Conservation (phyloP, 202 grass and related monocot genomes). For the Carex arenaria region DNA sequence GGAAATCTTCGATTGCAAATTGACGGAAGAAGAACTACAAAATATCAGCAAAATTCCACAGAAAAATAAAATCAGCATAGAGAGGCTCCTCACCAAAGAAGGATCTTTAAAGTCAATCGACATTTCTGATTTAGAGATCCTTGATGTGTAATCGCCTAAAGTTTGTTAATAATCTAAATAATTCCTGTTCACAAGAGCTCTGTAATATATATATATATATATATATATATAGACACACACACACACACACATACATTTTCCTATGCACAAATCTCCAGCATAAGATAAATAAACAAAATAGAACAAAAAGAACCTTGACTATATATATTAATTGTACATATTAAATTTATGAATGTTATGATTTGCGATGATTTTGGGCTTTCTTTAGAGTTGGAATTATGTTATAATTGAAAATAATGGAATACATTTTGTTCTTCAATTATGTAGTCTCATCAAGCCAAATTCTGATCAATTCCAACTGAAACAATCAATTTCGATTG, state of each 20-base stretch:
- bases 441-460: too few species aligned
- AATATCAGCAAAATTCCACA: constrained; percentile 46
- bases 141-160: constrained; percentile 20
- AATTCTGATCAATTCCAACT: too few species aligned
- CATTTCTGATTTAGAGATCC: constrained; percentile 36
- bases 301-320: neutral
- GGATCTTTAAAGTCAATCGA: constrained; percentile 32
- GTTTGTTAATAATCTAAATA: neutral
- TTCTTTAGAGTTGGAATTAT: too few species aligned
- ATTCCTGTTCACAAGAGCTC: neutral
- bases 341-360: neutral
- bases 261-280: neutral
- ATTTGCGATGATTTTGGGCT: too few species aligned
- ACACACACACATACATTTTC: neutral
- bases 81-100: constrained; percentile 27
- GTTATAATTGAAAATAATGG: too few species aligned
- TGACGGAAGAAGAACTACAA: constrained; percentile 33
- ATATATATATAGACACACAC: too few species aligned
- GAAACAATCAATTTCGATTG: too few species aligned
- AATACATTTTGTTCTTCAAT: too few species aligned
- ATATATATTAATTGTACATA: neutral
- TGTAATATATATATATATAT: neutral
- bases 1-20: constrained; percentile 45
- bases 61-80: constrained; percentile 18
- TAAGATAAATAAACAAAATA: neutral